A percentile compares a stretch with the other conserved stretches of the same genome.
Conservation (phyloP, 2,329 filamentous ascomycete genomes). For the Fusarium miscanthi region DNA sequence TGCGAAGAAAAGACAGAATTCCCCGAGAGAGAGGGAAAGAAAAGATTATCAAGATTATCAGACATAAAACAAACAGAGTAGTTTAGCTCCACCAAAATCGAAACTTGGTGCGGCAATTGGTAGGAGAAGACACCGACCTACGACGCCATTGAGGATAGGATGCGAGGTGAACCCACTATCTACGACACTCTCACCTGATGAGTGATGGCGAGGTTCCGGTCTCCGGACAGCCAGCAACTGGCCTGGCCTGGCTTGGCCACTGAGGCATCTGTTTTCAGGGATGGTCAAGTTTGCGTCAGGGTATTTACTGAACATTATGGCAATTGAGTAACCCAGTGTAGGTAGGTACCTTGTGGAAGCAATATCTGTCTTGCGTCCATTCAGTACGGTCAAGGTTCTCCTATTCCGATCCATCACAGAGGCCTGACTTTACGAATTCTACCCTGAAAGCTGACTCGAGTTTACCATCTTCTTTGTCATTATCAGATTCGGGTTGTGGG, state of each 20-base stretch:
- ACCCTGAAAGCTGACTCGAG: not conserved
- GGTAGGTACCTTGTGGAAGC: not conserved
- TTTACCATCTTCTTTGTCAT: constrained; percentile 14
- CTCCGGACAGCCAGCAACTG: constrained; percentile 41
- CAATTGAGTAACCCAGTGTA: not conserved
- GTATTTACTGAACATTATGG: not conserved
- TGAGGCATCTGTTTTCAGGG: constrained; percentile 12
- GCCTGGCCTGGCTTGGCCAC: not conserved
- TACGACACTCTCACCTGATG: constrained; percentile 39
- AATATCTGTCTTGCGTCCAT: not conserved
- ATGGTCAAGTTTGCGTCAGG: not conserved
- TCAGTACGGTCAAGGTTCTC: not conserved
- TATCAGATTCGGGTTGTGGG: constrained; percentile 35
- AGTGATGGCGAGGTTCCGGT: constrained; percentile 38
- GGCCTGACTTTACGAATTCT: not conserved
- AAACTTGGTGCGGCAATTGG: constrained; percentile 37
- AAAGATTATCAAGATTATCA: constrained; percentile 39
- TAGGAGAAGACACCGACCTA: constrained; percentile 13
- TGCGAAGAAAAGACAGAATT: not conserved
- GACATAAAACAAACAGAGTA: constrained; percentile 10
- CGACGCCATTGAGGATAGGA: constrained; percentile 19
- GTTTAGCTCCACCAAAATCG: constrained; percentile 24
- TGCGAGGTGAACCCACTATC: constrained; percentile 31
- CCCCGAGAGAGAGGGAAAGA: not conserved
- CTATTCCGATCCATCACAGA: not conserved